A percentile compares a stretch with the other conserved stretches of the same genome.
Evolutionary conservation across 129 eudicot species (phyloP).

Genomic region (Helianthus tuberosus): DNA sequence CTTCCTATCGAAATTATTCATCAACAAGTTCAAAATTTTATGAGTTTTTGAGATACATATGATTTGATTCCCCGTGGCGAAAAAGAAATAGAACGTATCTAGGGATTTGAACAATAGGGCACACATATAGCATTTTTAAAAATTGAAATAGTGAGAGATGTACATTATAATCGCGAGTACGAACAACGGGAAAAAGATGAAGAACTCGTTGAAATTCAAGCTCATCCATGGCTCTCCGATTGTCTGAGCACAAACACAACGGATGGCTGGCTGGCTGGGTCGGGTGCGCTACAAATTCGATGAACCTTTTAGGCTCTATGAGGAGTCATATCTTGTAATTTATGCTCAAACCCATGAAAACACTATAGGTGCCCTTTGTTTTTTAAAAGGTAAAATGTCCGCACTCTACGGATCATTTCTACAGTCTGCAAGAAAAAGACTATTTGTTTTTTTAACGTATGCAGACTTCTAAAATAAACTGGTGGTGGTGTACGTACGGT

Average conservation of each 20-base stretch:
- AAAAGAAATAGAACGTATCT: background rate
- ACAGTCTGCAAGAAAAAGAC: too few species aligned
- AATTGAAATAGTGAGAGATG: background rate
- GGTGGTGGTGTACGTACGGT: too few species aligned
- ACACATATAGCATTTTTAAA: background rate
- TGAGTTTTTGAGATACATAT: background rate
- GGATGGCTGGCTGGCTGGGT: background rate
- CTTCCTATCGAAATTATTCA: too few species aligned
- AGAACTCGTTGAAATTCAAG: constrained; percentile 45
- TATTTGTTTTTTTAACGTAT: too few species aligned
- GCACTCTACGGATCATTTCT: too few species aligned
- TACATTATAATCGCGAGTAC: constrained; percentile 48
- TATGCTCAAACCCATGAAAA: too few species aligned
- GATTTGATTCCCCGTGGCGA: background rate
- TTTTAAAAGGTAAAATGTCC: too few species aligned
- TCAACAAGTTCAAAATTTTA: background rate
- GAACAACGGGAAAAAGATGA: constrained; percentile 49
- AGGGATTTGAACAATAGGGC: constrained; percentile 16
- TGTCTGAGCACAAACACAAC: background rate
- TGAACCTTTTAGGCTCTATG: background rate
- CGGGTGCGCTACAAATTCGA: background rate
- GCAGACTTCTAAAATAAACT: too few species aligned
- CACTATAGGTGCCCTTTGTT: too few species aligned
- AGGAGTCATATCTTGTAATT: too few species aligned
- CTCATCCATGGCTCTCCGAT: constrained; percentile 38